Percentiles rank a stretch among this genome's conserved stretches.
phyloP scores from a whole-genome alignment of 2,329 filamentous ascomycete species.

The Anthostomella pinea region DNA sequence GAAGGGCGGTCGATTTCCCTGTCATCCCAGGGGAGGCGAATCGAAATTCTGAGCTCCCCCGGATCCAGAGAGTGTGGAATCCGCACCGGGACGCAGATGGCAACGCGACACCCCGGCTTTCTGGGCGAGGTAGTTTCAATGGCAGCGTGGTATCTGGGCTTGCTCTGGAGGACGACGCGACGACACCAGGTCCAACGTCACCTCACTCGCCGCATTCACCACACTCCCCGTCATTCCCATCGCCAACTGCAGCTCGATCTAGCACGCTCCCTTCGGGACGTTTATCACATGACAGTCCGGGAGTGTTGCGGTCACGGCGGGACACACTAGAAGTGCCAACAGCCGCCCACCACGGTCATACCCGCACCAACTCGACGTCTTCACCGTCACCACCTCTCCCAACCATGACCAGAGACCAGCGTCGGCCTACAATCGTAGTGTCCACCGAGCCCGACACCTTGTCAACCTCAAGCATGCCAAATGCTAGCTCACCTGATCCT shows the following conservation, averaged over 20 bases:
- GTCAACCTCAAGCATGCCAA: not conserved
- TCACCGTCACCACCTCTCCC: slow-evolving; percentile 5
- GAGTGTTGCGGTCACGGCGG: slow-evolving; percentile 20
- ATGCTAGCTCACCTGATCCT: not conserved
- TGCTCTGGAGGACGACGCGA: slow-evolving; percentile 27
- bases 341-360: slow-evolving; percentile 12
- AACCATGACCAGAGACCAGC: slow-evolving; percentile 8
- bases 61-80: slow-evolving; percentile 41
- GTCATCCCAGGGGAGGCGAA: slow-evolving; percentile 51
- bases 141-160: too few species aligned
- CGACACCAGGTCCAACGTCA: slow-evolving; percentile 11
- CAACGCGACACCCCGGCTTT: slow-evolving; percentile 27
- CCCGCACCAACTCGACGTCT: slow-evolving; percentile 12
- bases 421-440: slow-evolving; percentile 23
- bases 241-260: slow-evolving; percentile 12
- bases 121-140: slow-evolving; percentile 40
- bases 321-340: slow-evolving; percentile 34
- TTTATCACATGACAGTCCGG: too few species aligned
- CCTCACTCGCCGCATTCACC: slow-evolving; percentile 18
- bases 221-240: slow-evolving; percentile 17
- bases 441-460: slow-evolving; percentile 20
- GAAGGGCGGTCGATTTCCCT: slow-evolving; percentile 49
- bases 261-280: slow-evolving; percentile 22
- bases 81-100: slow-evolving; percentile 31
- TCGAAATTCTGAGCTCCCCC: slow-evolving; percentile 40